Conservation (phyloP, 2,329 filamentous ascomycete genomes). For the Pleomassaria siparia region DNA sequence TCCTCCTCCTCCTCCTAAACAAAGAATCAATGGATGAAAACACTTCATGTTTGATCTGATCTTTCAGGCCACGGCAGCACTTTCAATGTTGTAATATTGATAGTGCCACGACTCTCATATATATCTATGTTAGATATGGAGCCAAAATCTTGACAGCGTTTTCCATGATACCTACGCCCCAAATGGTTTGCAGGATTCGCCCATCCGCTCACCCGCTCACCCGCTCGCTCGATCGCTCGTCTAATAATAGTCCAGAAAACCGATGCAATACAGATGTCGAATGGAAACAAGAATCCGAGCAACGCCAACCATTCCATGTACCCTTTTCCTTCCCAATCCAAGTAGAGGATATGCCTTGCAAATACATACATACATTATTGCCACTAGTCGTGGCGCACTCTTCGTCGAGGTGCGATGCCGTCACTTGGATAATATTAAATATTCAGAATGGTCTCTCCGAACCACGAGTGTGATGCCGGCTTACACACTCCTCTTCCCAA, state of each 20-base stretch:
- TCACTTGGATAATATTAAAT: not conserved
- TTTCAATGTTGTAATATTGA: too few relatives aligned
- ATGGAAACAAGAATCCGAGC: not conserved
- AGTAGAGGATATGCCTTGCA: not conserved
- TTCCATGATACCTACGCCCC: too few relatives aligned
- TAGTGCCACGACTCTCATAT: too few relatives aligned
- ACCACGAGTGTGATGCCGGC: not conserved
- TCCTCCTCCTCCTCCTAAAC: too few relatives aligned
- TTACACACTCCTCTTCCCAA: constrained; percentile 18
- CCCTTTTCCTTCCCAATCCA: not conserved
- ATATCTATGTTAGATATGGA: too few relatives aligned
- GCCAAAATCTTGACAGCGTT: too few relatives aligned
- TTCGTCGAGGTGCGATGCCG: not conserved
- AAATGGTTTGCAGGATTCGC: too few relatives aligned
- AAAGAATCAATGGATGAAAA: too few relatives aligned
- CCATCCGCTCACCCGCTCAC: too few relatives aligned
- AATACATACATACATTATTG: not conserved
- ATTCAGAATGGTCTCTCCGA: not conserved
- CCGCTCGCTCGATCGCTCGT: too few relatives aligned
- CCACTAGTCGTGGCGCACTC: not conserved
- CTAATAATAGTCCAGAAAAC: not conserved
- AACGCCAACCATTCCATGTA: not conserved
- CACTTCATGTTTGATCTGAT: too few relatives aligned
- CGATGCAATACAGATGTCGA: not conserved
- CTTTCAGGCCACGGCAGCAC: too few relatives aligned